Conservation (phyloP, 2,329 filamentous ascomycete species). For the Cladosporium austrohemisphaericum region DNA sequence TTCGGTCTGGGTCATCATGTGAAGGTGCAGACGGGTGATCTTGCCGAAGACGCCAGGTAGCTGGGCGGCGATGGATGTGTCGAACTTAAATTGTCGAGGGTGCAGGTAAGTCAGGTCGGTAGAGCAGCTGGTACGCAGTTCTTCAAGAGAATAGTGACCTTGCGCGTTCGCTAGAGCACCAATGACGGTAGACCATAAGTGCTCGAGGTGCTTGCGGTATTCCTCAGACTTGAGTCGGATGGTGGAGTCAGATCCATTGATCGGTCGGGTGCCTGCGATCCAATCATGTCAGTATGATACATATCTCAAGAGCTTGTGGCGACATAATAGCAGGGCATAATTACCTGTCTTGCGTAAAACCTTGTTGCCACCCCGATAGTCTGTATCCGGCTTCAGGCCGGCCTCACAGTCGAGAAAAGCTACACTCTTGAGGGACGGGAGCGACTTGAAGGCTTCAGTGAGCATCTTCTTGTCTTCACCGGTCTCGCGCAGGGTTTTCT, state of each 20-base stretch:
- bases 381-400: slow-evolving; percentile 3
- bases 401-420: slow-evolving; percentile 16
- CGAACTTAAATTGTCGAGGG: slow-evolving; percentile 17
- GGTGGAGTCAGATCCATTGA: neutral
- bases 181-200: slow-evolving; percentile 21
- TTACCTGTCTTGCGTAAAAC: slow-evolving; percentile 21
- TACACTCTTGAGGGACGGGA: slow-evolving; percentile 20
- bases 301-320: no score
- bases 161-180: slow-evolving; percentile 18
- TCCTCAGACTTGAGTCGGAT: neutral
- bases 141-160: slow-evolving; percentile 13
- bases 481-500: slow-evolving; percentile 21
- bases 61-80: neutral
- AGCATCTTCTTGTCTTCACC: slow-evolving; percentile 22
- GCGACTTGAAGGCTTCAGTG: slow-evolving; percentile 23
- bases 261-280: neutral
- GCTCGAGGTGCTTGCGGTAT: slow-evolving; percentile 19
- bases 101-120: neutral
- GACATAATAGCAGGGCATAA: no score
- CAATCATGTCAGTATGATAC: neutral
- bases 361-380: slow-evolving; percentile 23
- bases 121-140: neutral
- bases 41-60: neutral
- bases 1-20: neutral
- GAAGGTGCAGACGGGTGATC: neutral